These are phyloP conservation scores for Hypholoma sublateritium DNA, from an alignment of 768 basidiomycete genomes.

Conservation along the genomic window DNA sequence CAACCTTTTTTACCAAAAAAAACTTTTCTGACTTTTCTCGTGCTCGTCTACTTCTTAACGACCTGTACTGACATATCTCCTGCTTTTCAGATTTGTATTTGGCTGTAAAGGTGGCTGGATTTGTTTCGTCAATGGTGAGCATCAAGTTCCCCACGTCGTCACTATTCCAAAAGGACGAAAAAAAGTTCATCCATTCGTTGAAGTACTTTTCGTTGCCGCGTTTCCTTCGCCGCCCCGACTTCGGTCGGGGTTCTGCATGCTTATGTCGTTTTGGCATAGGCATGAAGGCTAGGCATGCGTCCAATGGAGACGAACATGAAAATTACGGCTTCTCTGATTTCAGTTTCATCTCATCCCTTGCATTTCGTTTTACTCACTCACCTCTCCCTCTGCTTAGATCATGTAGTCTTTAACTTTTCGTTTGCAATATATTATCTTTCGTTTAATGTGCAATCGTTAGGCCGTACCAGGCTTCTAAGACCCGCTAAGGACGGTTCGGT, in stretches of 20 bases:
- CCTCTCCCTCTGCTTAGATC: not conserved
- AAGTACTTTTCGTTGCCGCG: constrained; percentile 39
- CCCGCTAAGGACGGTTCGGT: too few species aligned
- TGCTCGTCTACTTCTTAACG: not conserved
- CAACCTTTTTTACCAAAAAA: constrained; percentile 58
- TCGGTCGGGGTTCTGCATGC: constrained; percentile 31
- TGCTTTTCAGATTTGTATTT: constrained; percentile 4
- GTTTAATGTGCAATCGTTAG: not conserved
- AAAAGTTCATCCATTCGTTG: constrained; percentile 88
- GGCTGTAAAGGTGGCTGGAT: not conserved
- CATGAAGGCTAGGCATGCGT: constrained; percentile 34
- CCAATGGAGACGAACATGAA: constrained; percentile 47
- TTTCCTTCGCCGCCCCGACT: constrained; percentile 33
- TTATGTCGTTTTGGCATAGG: constrained; percentile 50
- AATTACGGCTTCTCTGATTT: constrained; percentile 67
- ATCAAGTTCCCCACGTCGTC: not conserved
- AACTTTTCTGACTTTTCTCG: constrained; percentile 45
- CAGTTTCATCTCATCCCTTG: constrained; percentile 6
- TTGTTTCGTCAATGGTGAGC: constrained; percentile 3
- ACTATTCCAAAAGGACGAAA: constrained; percentile 51
- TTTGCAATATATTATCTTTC: not conserved
- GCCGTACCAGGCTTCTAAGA: not conserved
- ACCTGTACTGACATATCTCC: constrained; percentile 20
- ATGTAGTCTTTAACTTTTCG: not conserved
- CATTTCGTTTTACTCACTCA: constrained; percentile 1